A percentile compares a stretch with the other conserved stretches of the same genome.
These are phyloP conservation scores for Ajuga chamaepitys DNA, from an alignment of 257 asterid genomes.

Conservation along the genomic window DNA sequence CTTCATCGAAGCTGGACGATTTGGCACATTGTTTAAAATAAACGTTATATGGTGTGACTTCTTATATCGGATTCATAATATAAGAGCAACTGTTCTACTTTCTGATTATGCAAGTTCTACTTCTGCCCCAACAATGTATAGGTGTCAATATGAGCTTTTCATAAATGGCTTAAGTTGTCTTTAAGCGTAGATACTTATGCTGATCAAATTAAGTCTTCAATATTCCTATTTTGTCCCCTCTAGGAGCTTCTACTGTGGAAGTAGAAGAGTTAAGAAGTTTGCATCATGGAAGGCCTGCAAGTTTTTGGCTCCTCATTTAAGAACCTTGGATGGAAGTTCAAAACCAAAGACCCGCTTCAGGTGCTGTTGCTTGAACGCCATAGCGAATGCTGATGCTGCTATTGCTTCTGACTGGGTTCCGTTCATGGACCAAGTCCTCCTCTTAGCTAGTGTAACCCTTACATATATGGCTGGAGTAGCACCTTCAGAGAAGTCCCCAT, in stretches of 20 bases:
- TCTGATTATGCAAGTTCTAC: neutral
- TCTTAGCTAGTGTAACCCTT: conserved; percentile 60
- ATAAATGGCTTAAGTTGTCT: neutral
- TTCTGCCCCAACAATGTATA: neutral
- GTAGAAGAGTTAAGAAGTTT: conserved; percentile 16
- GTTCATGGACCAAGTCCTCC: conserved; percentile 64
- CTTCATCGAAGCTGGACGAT: neutral
- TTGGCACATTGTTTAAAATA: neutral
- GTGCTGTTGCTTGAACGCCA: conserved; percentile 49
- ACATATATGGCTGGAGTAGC: conserved; percentile 71
- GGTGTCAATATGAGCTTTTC: neutral
- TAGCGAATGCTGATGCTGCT: conserved; percentile 44
- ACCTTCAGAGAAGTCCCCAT: conserved; percentile 36
- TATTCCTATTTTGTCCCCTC: neutral
- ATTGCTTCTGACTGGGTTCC: conserved; percentile 54
- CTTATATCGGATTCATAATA: neutral
- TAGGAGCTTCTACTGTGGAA: conserved; percentile 33
- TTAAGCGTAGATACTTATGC: neutral
- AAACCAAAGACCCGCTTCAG: conserved; percentile 22
- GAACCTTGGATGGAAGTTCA: conserved; percentile 17
- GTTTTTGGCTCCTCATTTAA: conserved; percentile 20
- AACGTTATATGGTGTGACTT: neutral
- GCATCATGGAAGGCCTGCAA: conserved; percentile 26
- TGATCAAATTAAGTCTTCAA: conserved; percentile 3
- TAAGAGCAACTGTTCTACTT: neutral